Evolutionary conservation across 2,329 filamentous ascomycete species (phyloP).

Genomic region (Purpureocillium lavendulum): DNA sequence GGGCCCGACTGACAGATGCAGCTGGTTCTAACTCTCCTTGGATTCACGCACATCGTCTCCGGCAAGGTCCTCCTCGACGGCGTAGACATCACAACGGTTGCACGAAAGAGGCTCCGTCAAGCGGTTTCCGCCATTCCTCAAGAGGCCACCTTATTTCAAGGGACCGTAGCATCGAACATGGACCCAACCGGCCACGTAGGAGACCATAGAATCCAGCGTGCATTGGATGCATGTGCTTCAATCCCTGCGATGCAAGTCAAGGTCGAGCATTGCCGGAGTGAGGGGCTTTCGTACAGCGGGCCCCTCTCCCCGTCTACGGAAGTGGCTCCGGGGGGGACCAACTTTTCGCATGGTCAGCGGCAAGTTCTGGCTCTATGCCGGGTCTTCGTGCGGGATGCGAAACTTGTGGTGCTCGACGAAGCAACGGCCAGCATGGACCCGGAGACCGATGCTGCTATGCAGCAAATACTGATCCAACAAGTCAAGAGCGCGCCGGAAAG

Average conservation of each 20-base stretch:
- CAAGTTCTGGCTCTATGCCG: slow-evolving; percentile 40
- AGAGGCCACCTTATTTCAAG: slow-evolving; percentile 39
- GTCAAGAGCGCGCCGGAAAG: slow-evolving; percentile 29
- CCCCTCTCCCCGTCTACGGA: slow-evolving; percentile 27
- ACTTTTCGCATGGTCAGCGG: slow-evolving; percentile 39
- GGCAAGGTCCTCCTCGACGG: slow-evolving; percentile 37
- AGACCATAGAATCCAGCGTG: slow-evolving; percentile 18
- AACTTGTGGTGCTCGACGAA: slow-evolving; percentile 39
- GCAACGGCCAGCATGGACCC: slow-evolving; percentile 42
- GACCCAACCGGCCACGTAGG: slow-evolving; percentile 44
- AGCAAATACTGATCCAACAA: slow-evolving; percentile 33
- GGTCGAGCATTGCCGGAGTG: background rate
- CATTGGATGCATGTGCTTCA: slow-evolving; percentile 45
- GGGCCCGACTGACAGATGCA: background rate
- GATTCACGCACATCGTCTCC: slow-evolving; percentile 30
- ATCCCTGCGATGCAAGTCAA: slow-evolving; percentile 28
- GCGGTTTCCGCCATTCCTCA: slow-evolving; percentile 41
- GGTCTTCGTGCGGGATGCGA: slow-evolving; percentile 35
- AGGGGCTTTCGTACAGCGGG: background rate
- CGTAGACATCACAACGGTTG: slow-evolving; percentile 33
- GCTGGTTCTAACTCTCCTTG: slow-evolving; percentile 36
- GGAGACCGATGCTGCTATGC: slow-evolving; percentile 37
- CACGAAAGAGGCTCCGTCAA: slow-evolving; percentile 32
- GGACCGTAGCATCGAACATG: slow-evolving; percentile 37
- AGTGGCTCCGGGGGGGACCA: slow-evolving; percentile 34